Conservation (phyloP, 78 protist genomes). For the Dictyostelium discoideum region DNA sequence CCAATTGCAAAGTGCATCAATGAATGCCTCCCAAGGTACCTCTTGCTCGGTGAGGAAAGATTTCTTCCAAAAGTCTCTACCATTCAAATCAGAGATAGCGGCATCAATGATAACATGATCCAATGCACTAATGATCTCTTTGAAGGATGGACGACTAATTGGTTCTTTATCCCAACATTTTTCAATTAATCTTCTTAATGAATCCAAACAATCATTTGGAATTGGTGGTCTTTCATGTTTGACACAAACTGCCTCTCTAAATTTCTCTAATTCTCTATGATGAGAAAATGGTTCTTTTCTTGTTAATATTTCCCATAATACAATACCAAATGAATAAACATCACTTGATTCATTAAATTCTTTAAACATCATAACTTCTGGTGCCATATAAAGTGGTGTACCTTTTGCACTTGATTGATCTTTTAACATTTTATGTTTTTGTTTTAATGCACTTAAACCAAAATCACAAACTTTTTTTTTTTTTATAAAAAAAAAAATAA, state of each 20-base stretch:
- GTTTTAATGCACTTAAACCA: slow-evolving; percentile 77
- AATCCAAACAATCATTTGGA: slow-evolving; percentile 67
- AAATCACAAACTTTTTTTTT: slow-evolving; percentile 76
- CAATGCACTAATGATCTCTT: slow-evolving; percentile 68
- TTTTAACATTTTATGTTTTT: slow-evolving; percentile 76
- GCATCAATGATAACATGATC: slow-evolving; percentile 84
- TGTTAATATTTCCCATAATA: slow-evolving; percentile 80
- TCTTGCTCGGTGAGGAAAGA: slow-evolving; percentile 76
- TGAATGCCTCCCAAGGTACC: slow-evolving; percentile 71
- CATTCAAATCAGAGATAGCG: slow-evolving; percentile 71
- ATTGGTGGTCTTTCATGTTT: slow-evolving; percentile 82
- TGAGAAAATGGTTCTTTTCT: slow-evolving; percentile 84
- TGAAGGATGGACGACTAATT: slow-evolving; percentile 64
- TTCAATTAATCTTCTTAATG: slow-evolving; percentile 64
- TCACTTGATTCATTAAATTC: slow-evolving; percentile 82
- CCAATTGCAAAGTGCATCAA: slow-evolving; percentile 75
- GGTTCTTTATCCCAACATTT: slow-evolving; percentile 85
- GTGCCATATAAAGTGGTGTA: slow-evolving; percentile 87
- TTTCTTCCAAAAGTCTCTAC: slow-evolving; percentile 83
- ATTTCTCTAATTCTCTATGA: slow-evolving; percentile 76
- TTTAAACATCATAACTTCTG: slow-evolving; percentile 87
- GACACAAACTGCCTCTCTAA: slow-evolving; percentile 82
- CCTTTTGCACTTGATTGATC: slow-evolving; percentile 85
- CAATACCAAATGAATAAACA: slow-evolving; percentile 83
- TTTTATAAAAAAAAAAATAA: slow-evolving; percentile 1